Evolutionary conservation across 139 green algal genomes (phyloP).

Genomic region (Coelastrella sp.): DNA sequence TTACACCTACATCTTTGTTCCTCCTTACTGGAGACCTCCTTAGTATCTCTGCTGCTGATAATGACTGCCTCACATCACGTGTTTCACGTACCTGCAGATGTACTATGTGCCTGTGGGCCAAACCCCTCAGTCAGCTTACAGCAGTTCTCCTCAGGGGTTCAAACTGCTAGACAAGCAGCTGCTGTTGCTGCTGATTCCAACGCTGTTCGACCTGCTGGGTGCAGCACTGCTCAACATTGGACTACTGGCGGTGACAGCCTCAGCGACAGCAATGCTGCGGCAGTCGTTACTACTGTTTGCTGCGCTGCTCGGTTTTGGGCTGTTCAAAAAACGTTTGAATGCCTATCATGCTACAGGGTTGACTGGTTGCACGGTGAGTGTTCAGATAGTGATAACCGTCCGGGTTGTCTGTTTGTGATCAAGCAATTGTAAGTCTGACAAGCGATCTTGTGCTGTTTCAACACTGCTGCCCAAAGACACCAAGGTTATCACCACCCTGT

Average conservation of each 20-base stretch:
- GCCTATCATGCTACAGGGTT: background rate
- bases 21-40: background rate
- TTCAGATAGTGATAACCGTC: no score
- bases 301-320: slow-evolving; percentile 4
- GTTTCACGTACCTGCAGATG: background rate
- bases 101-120: background rate
- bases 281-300: slow-evolving; percentile 47
- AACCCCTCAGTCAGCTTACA: background rate
- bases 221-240: slow-evolving; percentile 40
- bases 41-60: background rate
- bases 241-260: slow-evolving; percentile 36
- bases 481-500: no score
- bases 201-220: slow-evolving; percentile 24
- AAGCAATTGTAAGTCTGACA: no score
- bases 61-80: background rate
- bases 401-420: no score
- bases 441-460: no score
- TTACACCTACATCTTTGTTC: no score
- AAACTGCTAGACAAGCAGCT: slow-evolving; percentile 39
- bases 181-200: slow-evolving; percentile 36
- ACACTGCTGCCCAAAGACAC: no score
- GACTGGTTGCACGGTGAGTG: slow-evolving; percentile 24
- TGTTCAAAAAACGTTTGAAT: slow-evolving; percentile 32
- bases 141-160: background rate
- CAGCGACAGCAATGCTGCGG: slow-evolving; percentile 44